Conservation (phyloP, 257 asterid genomes). For the Petunia axillaris region DNA sequence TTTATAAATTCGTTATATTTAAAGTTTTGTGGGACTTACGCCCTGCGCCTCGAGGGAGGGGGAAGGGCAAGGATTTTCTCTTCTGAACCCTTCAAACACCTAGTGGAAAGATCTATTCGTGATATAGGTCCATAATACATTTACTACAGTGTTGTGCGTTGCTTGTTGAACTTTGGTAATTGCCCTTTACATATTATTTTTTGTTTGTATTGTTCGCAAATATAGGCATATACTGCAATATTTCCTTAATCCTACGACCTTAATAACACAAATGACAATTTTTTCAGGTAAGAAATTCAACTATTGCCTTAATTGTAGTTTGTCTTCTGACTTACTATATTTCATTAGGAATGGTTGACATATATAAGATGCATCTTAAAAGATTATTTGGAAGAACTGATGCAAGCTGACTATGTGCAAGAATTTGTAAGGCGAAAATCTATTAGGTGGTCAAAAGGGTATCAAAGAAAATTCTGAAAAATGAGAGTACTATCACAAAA, state of each 20-base stretch:
- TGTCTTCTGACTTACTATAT: too few relatives aligned
- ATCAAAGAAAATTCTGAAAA: neutral
- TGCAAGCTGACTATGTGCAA: neutral
- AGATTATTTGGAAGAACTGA: neutral
- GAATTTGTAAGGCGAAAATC: neutral
- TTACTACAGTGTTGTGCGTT: too few relatives aligned
- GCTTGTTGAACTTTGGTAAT: too few relatives aligned
- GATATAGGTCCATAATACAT: too few relatives aligned
- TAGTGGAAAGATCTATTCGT: neutral
- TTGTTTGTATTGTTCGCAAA: too few relatives aligned
- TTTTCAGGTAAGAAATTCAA: too few relatives aligned
- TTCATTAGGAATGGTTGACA: neutral
- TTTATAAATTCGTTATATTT: neutral
- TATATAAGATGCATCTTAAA: neutral
- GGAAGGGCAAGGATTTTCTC: neutral
- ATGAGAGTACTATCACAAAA: too few relatives aligned
- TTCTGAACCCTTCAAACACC: constrained; percentile 34
- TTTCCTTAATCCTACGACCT: neutral
- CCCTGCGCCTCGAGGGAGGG: too few relatives aligned
- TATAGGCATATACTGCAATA: neutral
- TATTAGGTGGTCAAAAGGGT: neutral
- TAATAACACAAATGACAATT: too few relatives aligned
- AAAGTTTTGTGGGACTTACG: too few relatives aligned
- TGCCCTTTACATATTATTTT: too few relatives aligned
- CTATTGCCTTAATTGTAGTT: too few relatives aligned